phyloP scores from a whole-genome alignment of 2,329 filamentous ascomycete genomes.

The Stagonosporopsis cucurbitacearum region DNA sequence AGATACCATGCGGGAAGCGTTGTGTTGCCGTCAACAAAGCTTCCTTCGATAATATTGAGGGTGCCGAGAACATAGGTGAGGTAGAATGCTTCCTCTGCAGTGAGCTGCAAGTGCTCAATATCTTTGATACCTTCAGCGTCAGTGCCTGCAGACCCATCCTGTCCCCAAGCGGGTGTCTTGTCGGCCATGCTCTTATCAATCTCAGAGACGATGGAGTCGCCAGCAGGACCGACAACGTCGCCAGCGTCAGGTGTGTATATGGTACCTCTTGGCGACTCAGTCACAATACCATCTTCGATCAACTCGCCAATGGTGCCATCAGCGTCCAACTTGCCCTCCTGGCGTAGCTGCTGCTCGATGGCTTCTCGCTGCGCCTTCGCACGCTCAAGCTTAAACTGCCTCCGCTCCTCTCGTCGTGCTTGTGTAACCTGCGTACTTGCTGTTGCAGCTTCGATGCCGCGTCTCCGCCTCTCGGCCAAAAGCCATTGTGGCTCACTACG shows the following conservation, averaged over 20 bases:
- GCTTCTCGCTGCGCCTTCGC: constrained; percentile 86
- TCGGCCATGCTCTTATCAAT: constrained; percentile 21
- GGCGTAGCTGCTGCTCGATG: constrained; percentile 73
- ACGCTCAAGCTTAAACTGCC: constrained; percentile 86
- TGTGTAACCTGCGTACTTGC: constrained; percentile 85
- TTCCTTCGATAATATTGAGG: constrained; percentile 69
- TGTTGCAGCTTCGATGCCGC: constrained; percentile 66
- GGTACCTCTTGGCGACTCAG: constrained; percentile 29
- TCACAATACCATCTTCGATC: constrained; percentile 33
- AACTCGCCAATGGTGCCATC: constrained; percentile 37
- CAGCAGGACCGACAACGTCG: constrained; percentile 16
- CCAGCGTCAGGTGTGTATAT: constrained; percentile 26
- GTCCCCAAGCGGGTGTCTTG: constrained; percentile 13
- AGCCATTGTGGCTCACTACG: constrained; percentile 96
- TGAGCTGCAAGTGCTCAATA: constrained; percentile 90
- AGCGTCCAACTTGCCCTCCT: constrained; percentile 54
- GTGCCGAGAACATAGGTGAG: constrained; percentile 80
- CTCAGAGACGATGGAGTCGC: constrained; percentile 21
- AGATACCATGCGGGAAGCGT: constrained; percentile 37
- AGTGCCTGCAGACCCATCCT: constrained; percentile 5
- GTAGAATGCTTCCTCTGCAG: constrained; percentile 90
- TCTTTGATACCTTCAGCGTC: constrained; percentile 32
- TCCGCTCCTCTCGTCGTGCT: constrained; percentile 78
- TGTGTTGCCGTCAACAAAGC: constrained; percentile 54
- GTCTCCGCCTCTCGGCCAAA: constrained; percentile 77